Base-by-base conservation (phyloP, 495 filamentous ascomycete species). In the Bombardia bombarda region DNA sequence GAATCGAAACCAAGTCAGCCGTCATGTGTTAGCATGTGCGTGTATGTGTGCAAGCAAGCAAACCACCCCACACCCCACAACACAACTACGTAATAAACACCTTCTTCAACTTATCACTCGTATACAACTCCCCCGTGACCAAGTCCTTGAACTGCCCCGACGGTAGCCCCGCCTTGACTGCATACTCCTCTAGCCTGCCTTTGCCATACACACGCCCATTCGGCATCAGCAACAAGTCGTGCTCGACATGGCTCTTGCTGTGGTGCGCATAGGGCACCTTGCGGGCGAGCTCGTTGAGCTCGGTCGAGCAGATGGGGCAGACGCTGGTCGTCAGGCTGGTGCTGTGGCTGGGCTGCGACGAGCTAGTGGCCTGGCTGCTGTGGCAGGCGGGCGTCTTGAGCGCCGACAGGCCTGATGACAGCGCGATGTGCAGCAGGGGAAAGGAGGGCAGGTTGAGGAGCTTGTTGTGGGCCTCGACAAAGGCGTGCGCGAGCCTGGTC, bases 311-410 rank as follows among this genome's bases (percentile, higher is more conserved):
- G 57, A 97, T 97, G 4, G 92, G 93, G 53, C 92, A 98, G 34
- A 95, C 78, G 45, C 53, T 63, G 1, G 63, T 54, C 3, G 62
- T 63, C 21, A 70, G 51, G 16, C 58, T 61, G 2, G 60, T 57
- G 43, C 57, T 12, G 57, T 65, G 43, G 35, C 33, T 30, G 23
- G 49, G 43, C 25, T 30, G 36, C 2, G 49, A 46, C 17, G 49
- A 46, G 14, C 32, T 32, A 25, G 51, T 46, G 46, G 49, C 34
- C 38, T 64, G 56, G 72, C 74, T 45, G 8, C 83, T 86, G 69
- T 98, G 90, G 62, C 92, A 98, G 9, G 89, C 78, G 1, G 92
- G 93, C 3, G 93, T 96, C 56, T 98, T 98, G 36, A 98, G 82
- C 1, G 92, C 89, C 0, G 90, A 95, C 17, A 98, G 74, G 17